Evolutionary conservation across 2,329 filamentous ascomycete species (phyloP).

Genomic region (Proliferodiscus dingleyae): DNA sequence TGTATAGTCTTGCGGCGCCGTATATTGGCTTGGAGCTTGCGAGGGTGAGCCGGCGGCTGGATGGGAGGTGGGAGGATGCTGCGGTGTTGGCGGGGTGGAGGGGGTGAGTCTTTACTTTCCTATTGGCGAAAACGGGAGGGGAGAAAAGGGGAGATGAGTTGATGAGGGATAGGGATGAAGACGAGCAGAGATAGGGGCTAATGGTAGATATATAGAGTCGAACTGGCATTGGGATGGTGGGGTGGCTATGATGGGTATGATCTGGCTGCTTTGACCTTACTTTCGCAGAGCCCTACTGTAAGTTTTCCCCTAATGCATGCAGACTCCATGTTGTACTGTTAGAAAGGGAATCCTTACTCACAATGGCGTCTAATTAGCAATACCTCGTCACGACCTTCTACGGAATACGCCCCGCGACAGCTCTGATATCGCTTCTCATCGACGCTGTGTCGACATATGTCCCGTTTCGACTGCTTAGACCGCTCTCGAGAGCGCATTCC

Average conservation of each 20-base stretch:
- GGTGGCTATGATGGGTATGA: conserved; percentile 70
- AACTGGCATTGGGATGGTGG: conserved; percentile 70
- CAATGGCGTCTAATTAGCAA: no score
- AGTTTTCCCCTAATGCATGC: conserved; percentile 29
- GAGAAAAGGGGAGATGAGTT: no score
- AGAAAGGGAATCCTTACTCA: no score
- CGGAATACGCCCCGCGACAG: conserved; percentile 56
- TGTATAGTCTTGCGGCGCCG: conserved; percentile 58
- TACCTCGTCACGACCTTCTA: conserved; percentile 79
- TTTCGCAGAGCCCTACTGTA: conserved; percentile 71
- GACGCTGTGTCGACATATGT: conserved; percentile 64
- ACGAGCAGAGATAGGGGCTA: conserved; percentile 17
- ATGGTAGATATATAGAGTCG: conserved; percentile 49
- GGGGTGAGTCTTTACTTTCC: conserved; percentile 40
- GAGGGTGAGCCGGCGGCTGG: conserved; percentile 59
- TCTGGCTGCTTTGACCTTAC: conserved; percentile 57
- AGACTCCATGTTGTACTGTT: no score
- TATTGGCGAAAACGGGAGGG: conserved; percentile 1
- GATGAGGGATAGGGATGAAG: conserved; percentile 32
- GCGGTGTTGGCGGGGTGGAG: conserved; percentile 44
- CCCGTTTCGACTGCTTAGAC: conserved; percentile 71
- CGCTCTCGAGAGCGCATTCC: conserved; percentile 59
- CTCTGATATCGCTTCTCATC: conserved; percentile 58
- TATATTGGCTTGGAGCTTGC: conserved; percentile 45
- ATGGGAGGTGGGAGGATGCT: conserved; percentile 49